Conservation (phyloP, 2,329 filamentous ascomycete genomes). For the Whalleya microplaca region DNA sequence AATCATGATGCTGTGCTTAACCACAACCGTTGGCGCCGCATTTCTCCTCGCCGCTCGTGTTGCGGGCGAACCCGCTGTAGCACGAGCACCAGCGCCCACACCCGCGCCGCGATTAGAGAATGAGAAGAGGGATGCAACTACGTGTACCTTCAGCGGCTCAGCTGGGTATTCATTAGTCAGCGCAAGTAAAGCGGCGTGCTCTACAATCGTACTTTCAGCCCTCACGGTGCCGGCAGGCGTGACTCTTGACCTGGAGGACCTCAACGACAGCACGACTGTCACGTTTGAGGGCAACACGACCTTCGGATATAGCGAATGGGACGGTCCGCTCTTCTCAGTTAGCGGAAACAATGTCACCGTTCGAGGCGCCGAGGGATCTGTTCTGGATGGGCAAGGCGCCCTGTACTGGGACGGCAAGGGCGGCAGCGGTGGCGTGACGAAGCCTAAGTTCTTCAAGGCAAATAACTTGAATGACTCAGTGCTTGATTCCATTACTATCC, state of each 20-base stretch:
- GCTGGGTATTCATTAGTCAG: conserved; percentile 43
- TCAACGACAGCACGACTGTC: conserved; percentile 41
- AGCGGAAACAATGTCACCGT: conserved; percentile 60
- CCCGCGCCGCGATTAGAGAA: neutral
- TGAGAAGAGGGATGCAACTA: neutral
- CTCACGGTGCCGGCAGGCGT: conserved; percentile 60
- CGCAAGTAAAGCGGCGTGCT: conserved; percentile 54
- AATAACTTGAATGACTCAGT: conserved; percentile 54
- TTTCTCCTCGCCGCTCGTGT: neutral
- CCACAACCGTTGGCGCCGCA: neutral
- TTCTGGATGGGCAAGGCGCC: conserved; percentile 60
- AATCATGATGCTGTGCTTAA: neutral
- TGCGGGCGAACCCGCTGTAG: too few species aligned
- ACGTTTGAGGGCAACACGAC: conserved; percentile 69
- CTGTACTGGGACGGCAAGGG: conserved; percentile 67
- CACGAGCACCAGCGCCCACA: neutral
- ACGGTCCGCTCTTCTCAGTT: conserved; percentile 64
- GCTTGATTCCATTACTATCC: conserved; percentile 43
- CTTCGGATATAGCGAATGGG: conserved; percentile 69
- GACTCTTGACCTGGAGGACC: conserved; percentile 51
- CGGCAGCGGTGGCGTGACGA: conserved; percentile 61
- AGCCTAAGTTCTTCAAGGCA: conserved; percentile 66
- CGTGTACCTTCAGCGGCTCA: conserved; percentile 60
- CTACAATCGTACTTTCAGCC: conserved; percentile 55
- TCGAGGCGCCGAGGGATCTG: conserved; percentile 52